Evolutionary conservation across 2,329 filamentous ascomycete genomes (phyloP), one percentile per base, ranked within the genome.

Genomic region (Monosporascus ibericus): DNA sequence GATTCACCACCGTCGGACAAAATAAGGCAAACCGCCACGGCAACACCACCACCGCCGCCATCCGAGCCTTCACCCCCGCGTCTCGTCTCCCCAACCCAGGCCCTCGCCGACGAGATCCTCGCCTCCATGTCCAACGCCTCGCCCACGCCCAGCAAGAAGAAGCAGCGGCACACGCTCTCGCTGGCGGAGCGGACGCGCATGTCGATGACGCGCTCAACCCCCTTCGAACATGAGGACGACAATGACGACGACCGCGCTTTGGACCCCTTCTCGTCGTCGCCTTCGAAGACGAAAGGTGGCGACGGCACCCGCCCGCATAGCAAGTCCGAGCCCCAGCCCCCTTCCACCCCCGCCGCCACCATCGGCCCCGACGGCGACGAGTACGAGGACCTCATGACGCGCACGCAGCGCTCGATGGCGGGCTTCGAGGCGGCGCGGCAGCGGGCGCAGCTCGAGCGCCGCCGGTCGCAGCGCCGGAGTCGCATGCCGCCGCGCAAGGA

Each of bases 161-260:
- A 73, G 52, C 70, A 73, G 0, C 75, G 81, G 0, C 81, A 82
- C 48, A 78, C 76, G 0, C 69, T 86, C 8, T 85, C 86, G 0
- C 77, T 94, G 0, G 80, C 86, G 4, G 90, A 95, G 64, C 86
- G 91, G 47, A 95, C 92, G 0, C 83, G 88, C 18, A 77, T 90
- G 50, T 91, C 89, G 18, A 92, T 96, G 84, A 82, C 85, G 0
- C 76, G 84, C 3, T 64, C 51, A 46, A 60, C 15, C 49, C 68
- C 60, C 7, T 69, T 55, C 6, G 67, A 70, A 5, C 59, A 64
- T 6, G 70, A 75, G 18, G 64, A 71, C 8, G 63, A 64, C 34
- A 58, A 57, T 44, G 59, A 37, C 46, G 59, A 38, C 36, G 60
- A 37, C 60, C 58, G 14, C 57, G 59, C 2, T 50, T 55, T 8